Percentiles rank a stretch among this genome's conserved stretches.
These are phyloP conservation scores for Hemileccinum impolitum DNA, from an alignment of 768 basidiomycete species.

Conservation along the genomic window DNA sequence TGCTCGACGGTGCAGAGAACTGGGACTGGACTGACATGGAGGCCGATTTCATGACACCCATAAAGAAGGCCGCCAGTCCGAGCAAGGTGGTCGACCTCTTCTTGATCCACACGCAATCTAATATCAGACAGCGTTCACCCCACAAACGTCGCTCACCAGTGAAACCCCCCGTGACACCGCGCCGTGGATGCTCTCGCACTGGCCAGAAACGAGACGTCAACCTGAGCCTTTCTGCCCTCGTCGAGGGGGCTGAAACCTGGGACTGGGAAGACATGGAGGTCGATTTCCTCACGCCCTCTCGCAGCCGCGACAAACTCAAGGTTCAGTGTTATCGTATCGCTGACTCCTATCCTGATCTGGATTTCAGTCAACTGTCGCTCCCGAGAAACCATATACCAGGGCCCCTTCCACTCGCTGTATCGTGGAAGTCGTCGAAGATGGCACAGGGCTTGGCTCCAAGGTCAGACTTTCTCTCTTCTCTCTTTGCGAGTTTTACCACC, in stretches of 20 bases:
- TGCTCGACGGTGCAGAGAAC: slow-evolving; percentile 64
- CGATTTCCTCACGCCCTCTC: slow-evolving; percentile 49
- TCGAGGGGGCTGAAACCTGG: slow-evolving; percentile 68
- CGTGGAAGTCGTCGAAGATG: slow-evolving; percentile 46
- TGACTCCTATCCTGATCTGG: background rate
- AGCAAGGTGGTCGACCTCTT: slow-evolving; percentile 9
- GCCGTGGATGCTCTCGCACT: slow-evolving; percentile 3
- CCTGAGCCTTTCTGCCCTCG: slow-evolving; percentile 45
- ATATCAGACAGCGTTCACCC: slow-evolving; percentile 13
- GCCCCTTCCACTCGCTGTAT: slow-evolving; percentile 53
- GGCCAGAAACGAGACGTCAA: slow-evolving; percentile 20
- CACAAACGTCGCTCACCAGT: slow-evolving; percentile 17
- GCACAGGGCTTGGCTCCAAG: slow-evolving; percentile 22
- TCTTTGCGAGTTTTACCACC: background rate
- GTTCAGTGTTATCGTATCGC: slow-evolving; percentile 4
- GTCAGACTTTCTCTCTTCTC: slow-evolving; percentile 2
- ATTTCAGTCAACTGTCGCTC: slow-evolving; percentile 10
- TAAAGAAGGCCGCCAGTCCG: slow-evolving; percentile 38
- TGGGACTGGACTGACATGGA: slow-evolving; percentile 69
- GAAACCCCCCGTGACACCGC: slow-evolving; percentile 11
- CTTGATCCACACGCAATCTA: background rate
- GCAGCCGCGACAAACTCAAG: slow-evolving; percentile 23
- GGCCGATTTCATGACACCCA: slow-evolving; percentile 48
- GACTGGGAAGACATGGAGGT: slow-evolving; percentile 59
- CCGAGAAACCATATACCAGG: slow-evolving; percentile 23